These are phyloP conservation scores for Rutstroemia sp. DNA, from an alignment of 2,329 filamentous ascomycete genomes.

Conservation along the genomic window DNA sequence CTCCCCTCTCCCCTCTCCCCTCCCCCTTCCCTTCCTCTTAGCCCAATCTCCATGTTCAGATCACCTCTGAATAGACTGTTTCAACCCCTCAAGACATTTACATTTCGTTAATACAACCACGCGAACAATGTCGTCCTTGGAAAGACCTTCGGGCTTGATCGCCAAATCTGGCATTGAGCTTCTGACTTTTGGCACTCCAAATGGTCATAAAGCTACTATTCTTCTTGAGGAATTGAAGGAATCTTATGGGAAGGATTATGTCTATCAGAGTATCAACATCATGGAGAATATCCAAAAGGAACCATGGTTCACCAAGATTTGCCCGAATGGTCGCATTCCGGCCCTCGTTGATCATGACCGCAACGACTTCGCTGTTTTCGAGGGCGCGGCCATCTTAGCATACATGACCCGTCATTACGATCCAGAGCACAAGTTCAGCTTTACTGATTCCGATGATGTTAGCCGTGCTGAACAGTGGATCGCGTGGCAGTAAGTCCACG, in stretches of 20 bases:
- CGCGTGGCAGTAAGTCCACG: conserved; percentile 45
- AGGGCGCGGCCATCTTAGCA: conserved; percentile 64
- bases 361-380: conserved; percentile 58
- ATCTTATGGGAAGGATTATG: conserved; percentile 55
- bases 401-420: conserved; percentile 72
- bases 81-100: conserved; percentile 21
- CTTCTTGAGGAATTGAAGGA: conserved; percentile 59
- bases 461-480: conserved; percentile 51
- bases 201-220: conserved; percentile 51
- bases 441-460: conserved; percentile 42
- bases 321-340: conserved; percentile 59
- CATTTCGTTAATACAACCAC: conserved; percentile 12
- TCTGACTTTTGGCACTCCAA: conserved; percentile 49
- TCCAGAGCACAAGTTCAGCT: conserved; percentile 57
- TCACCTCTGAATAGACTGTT: conserved; percentile 19
- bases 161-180: conserved; percentile 59
- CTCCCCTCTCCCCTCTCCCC: neutral
- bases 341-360: conserved; percentile 61
- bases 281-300: conserved; percentile 57
- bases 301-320: conserved; percentile 55
- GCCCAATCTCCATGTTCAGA: conserved; percentile 21
- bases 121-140: conserved; percentile 19
- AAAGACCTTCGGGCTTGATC: conserved; percentile 45
- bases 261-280: conserved; percentile 52
- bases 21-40: neutral